Conservation (phyloP, 495 filamentous ascomycete genomes). For the Echria macrotheca region DNA sequence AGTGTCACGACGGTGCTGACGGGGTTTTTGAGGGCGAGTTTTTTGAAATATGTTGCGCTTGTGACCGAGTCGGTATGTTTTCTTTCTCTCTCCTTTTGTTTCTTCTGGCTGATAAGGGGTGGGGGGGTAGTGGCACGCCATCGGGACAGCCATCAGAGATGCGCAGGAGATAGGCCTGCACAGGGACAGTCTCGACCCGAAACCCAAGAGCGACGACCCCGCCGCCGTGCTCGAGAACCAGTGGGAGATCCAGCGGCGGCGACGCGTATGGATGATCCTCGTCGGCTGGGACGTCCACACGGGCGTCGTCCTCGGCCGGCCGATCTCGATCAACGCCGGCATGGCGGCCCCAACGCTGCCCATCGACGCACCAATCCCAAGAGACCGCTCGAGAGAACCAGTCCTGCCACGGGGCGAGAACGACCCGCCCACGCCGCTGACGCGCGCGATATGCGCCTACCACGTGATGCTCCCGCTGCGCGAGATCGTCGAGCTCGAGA, state of each 20-base stretch:
- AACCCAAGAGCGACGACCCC: constrained; percentile 31
- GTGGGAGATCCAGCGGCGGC: constrained; percentile 49
- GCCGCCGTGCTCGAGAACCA: constrained; percentile 44
- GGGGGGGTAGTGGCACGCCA: constrained; percentile 59
- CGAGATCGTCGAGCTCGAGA: constrained; percentile 42
- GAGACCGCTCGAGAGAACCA: constrained; percentile 28
- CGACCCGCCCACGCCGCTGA: constrained; percentile 41
- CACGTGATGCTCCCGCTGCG: constrained; percentile 28
- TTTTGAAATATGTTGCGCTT: constrained; percentile 46
- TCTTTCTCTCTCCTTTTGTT: no score
- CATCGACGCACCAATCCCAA: constrained; percentile 32
- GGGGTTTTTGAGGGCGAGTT: constrained; percentile 47
- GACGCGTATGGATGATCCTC: constrained; percentile 53
- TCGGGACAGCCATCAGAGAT: constrained; percentile 54
- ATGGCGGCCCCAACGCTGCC: constrained; percentile 36
- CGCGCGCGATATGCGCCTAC: constrained; percentile 33
- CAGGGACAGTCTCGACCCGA: constrained; percentile 39
- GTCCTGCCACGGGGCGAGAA: constrained; percentile 29
- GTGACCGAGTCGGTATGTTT: constrained; percentile 43
- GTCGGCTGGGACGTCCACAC: constrained; percentile 57
- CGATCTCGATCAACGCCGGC: constrained; percentile 47
- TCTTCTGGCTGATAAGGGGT: no score
- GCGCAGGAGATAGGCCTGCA: constrained; percentile 60
- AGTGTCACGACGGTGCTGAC: constrained; percentile 50
- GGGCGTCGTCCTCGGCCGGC: constrained; percentile 53